Evolutionary conservation across 345 rosid species (phyloP).

Genomic region (Ricinus communis): DNA sequence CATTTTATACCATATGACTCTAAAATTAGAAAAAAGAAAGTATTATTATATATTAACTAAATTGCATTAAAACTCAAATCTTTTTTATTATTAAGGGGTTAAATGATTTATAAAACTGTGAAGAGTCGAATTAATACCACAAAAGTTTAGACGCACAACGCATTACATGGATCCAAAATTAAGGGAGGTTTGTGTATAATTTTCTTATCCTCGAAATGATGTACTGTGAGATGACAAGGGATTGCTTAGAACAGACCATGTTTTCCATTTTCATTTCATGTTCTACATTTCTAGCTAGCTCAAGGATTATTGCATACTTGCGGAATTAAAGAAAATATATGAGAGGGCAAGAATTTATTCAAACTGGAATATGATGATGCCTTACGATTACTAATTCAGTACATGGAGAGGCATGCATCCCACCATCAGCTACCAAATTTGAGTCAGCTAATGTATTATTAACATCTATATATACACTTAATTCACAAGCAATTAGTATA

Average conservation of each 20-base stretch:
- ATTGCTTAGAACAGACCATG: neutral
- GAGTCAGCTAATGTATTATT: neutral
- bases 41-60: too few species aligned
- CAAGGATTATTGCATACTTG: neutral
- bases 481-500: neutral
- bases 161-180: neutral
- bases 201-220: neutral
- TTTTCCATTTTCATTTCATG: neutral
- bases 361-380: neutral
- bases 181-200: neutral
- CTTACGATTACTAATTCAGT: neutral
- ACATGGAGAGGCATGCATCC: neutral
- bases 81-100: too few species aligned
- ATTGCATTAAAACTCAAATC: too few species aligned
- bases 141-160: too few species aligned
- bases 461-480: neutral
- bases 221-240: neutral
- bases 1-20: too few species aligned
- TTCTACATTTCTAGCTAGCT: neutral
- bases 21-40: too few species aligned
- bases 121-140: too few species aligned
- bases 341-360: neutral
- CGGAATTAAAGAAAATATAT: slow-evolving; percentile 1
- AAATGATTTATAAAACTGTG: too few species aligned
- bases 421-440: neutral